These are phyloP conservation scores for Russula abietina DNA, from an alignment of 768 basidiomycete species.

Conservation along the genomic window DNA sequence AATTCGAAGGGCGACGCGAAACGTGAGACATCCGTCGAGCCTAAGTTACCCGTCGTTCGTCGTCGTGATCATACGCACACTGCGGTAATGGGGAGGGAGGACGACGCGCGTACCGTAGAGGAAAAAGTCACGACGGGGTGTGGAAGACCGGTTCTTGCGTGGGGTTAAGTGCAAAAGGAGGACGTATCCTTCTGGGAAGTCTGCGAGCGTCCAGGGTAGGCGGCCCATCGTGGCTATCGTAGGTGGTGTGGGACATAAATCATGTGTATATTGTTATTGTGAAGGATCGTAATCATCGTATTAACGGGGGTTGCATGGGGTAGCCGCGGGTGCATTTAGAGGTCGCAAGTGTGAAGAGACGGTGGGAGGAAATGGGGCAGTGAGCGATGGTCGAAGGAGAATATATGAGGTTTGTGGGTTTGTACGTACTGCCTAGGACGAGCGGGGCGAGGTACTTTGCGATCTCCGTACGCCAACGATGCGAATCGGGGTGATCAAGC, in stretches of 20 bases:
- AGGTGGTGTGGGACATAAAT: not conserved
- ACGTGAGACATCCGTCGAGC: slow-evolving; percentile 1
- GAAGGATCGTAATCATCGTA: no score
- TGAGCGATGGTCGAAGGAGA: not conserved
- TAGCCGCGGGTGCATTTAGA: not conserved
- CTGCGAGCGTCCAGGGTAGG: slow-evolving; percentile 14
- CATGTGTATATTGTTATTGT: not conserved
- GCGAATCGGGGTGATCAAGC: slow-evolving; percentile 11
- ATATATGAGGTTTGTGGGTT: not conserved
- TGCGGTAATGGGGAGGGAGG: no score
- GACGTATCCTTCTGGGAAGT: slow-evolving; percentile 15
- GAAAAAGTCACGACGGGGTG: slow-evolving; percentile 10
- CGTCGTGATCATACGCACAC: not conserved
- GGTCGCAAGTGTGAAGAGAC: no score
- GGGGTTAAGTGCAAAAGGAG: slow-evolving; percentile 12
- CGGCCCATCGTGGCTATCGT: slow-evolving; percentile 13
- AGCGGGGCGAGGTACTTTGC: slow-evolving; percentile 18
- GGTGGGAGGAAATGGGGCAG: not conserved
- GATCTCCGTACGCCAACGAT: slow-evolving; percentile 16
- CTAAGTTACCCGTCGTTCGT: not conserved
- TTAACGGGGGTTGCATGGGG: no score
- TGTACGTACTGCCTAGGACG: slow-evolving; percentile 14
- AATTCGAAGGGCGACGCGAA: slow-evolving; percentile 18
- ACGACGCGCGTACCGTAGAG: no score
- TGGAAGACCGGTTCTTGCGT: not conserved